Conservation (phyloP, 1,284 basidiomycete species). For the Ustilago sp. region DNA sequence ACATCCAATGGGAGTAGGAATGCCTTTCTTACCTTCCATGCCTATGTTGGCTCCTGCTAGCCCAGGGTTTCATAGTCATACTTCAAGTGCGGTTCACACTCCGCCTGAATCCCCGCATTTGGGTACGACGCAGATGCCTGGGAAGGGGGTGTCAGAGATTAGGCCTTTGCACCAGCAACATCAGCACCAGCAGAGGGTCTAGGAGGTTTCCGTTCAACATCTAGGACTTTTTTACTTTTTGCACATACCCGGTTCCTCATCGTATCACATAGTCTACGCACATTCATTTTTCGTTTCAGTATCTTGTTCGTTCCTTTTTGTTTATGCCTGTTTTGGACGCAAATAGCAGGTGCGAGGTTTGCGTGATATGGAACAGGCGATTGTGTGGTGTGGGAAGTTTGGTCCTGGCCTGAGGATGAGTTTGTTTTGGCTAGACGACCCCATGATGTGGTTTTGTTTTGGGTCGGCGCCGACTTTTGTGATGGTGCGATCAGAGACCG, state of each 20-base stretch:
- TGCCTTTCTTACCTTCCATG: slow-evolving; percentile 22
- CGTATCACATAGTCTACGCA: background rate
- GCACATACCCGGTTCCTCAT: background rate
- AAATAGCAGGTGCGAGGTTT: background rate
- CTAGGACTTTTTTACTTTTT: background rate
- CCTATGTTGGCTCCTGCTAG: slow-evolving; percentile 40
- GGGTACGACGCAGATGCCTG: slow-evolving; percentile 8
- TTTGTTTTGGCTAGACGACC: too few species aligned
- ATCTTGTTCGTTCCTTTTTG: background rate
- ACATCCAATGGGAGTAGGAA: slow-evolving; percentile 13
- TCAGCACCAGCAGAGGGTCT: slow-evolving; percentile 3
- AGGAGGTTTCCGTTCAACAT: too few species aligned
- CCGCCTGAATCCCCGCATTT: slow-evolving; percentile 45
- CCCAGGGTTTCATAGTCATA: slow-evolving; percentile 31
- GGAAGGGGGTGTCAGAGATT: slow-evolving; percentile 12
- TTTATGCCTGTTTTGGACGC: background rate
- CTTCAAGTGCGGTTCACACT: slow-evolving; percentile 31
- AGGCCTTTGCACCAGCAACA: background rate
- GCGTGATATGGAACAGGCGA: background rate
- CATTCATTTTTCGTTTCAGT: background rate
- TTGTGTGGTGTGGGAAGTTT: background rate
- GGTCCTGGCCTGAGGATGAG: too few species aligned
- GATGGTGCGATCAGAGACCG: too few species aligned
- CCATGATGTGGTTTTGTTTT: too few species aligned
- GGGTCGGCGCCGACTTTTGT: too few species aligned